Conservation (phyloP, 1,139 yeast species). For the Taphrina communis region DNA sequence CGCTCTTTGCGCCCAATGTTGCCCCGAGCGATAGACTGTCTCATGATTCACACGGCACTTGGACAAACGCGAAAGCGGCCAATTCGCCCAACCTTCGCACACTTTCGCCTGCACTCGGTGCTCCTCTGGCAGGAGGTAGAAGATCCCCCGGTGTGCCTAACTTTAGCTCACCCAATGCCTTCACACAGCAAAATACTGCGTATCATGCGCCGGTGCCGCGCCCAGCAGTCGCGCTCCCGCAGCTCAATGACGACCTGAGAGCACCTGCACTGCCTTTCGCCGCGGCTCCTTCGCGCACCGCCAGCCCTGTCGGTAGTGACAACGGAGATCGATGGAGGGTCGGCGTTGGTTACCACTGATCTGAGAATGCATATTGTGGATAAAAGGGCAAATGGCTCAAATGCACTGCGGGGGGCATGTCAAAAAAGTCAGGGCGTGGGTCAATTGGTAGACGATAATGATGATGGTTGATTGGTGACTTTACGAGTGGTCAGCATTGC, state of each 20-base stretch:
- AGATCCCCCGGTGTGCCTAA: constrained; percentile 17
- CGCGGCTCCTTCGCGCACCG: constrained; percentile 20
- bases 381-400: neutral
- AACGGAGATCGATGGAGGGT: constrained; percentile 37
- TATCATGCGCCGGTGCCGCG: constrained; percentile 23
- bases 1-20: constrained; percentile 37
- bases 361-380: neutral
- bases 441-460: no score
- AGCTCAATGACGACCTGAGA: constrained; percentile 23
- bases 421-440: no score
- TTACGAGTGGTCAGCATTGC: no score
- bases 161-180: constrained; percentile 20
- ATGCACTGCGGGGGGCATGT: no score
- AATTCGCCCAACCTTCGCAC: constrained; percentile 23
- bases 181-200: constrained; percentile 24
- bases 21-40: constrained; percentile 19
- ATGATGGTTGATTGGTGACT: no score
- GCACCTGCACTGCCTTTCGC: constrained; percentile 35
- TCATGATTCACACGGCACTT: constrained; percentile 12
- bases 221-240: constrained; percentile 22
- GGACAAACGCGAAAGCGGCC: neutral
- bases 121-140: neutral
- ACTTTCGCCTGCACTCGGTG: constrained; percentile 23
- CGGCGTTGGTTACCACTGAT: constrained; percentile 34
- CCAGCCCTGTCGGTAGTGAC: constrained; percentile 28